Evolutionary conservation across 768 basidiomycete species (phyloP).

Genomic region (Chalciporus pseudorubinellus): DNA sequence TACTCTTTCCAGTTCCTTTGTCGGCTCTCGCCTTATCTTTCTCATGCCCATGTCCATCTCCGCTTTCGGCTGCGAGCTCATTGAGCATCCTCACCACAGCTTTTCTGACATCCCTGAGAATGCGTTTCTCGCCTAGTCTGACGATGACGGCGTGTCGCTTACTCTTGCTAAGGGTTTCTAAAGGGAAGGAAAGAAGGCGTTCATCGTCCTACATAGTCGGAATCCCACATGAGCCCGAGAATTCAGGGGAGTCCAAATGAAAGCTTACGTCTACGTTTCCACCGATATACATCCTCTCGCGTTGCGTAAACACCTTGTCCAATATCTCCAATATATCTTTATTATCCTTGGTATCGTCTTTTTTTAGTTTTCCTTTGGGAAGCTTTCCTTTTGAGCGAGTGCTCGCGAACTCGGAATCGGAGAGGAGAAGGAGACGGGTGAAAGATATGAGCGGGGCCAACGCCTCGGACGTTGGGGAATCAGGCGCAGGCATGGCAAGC

Average conservation of each 20-base stretch:
- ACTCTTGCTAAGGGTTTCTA: constrained; percentile 37
- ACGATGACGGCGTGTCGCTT: constrained; percentile 66
- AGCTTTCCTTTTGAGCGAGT: constrained; percentile 60
- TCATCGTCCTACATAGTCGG: constrained; percentile 55
- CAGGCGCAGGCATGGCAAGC: constrained; percentile 23
- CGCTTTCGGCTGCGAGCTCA: background rate
- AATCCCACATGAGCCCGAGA: background rate
- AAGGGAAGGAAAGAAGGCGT: constrained; percentile 30
- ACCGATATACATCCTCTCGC: constrained; percentile 42
- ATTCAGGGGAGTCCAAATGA: background rate
- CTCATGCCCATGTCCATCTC: background rate
- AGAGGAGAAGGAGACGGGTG: constrained; percentile 57
- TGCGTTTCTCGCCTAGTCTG: constrained; percentile 76
- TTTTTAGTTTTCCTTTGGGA: constrained; percentile 59
- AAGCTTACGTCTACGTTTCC: constrained; percentile 42
- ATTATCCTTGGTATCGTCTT: constrained; percentile 2
- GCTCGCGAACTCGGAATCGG: constrained; percentile 58
- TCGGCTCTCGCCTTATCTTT: background rate
- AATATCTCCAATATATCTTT: constrained; percentile 44
- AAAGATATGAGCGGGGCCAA: constrained; percentile 63
- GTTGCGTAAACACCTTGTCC: constrained; percentile 44
- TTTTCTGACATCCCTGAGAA: constrained; percentile 41
- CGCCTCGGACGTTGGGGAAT: constrained; percentile 55
- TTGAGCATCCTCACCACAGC: constrained; percentile 5
- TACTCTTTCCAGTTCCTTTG: background rate